Evolutionary conservation across 768 basidiomycete species (phyloP), one percentile per base, ranked within the genome.

Genomic region (Chlorophyllum brunneum): DNA sequence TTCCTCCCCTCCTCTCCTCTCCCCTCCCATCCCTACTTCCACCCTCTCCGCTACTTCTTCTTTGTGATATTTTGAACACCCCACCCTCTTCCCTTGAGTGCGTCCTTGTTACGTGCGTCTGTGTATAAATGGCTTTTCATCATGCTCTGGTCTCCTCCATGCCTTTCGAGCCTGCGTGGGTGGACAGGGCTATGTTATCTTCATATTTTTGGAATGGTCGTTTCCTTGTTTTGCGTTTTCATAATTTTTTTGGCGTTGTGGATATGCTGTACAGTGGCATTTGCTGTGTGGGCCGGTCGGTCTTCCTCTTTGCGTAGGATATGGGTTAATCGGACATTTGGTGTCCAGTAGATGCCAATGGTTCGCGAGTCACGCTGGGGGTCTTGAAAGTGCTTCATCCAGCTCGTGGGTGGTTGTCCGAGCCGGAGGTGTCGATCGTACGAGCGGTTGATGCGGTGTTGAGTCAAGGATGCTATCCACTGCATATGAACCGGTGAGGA

Each of bases 1-100:
- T 18, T 37, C 36, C 15, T 38, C 36, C 10, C 26, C 24, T 18
- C 26, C 26, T 24, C 36, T 23, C 36, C 18, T 15, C 5, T 29
- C 10, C 11, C 20, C 18, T 33, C 31, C 22, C 38, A 10, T 20
- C 23, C 24, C 37, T 23, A 7, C 24, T 30, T 20, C 24, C 24
- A 9, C 24, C 16, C 9, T 30, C 48, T 18, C 27, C 10, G 3
- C 16, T 13, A 8, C 8, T 20, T 24, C 11, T 46, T 22, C 27
- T 42, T 27, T 42, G 40, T 31, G 29, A 23, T 40, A 30, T 49
- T 40, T 49, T 48, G 29, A 45, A 15, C 23, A 11, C 2, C 46
- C 47, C 30, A 24, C 49, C 49, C 49, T 51, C 39, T 51, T 43
- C 38, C 38, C 26, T 29, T 49, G n/a, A 20, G 16, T 48, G 37